Percentiles rank a stretch among this genome's conserved stretches.
Conservation (phyloP, 1,139 yeast species). For the Schwanniomyces etchellsii region DNA sequence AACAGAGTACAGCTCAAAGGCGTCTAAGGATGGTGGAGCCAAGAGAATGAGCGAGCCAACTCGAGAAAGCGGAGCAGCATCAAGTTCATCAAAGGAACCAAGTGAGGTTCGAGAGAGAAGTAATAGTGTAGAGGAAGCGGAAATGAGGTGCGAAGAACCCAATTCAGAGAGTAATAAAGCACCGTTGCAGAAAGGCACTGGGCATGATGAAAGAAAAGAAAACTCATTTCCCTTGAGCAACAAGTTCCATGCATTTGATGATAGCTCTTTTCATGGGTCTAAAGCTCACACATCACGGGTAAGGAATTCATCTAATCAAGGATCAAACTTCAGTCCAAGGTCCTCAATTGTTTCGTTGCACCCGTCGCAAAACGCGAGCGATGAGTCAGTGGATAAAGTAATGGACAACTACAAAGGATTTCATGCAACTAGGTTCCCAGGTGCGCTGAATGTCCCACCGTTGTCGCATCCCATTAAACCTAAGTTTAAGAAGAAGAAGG, state of each 20-base stretch:
- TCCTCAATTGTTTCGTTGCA: conserved; percentile 19
- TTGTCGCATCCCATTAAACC: conserved; percentile 48
- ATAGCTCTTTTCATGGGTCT: not conserved
- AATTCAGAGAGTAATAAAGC: too few species aligned
- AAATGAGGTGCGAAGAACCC: too few species aligned
- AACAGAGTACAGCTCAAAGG: too few species aligned
- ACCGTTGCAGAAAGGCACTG: too few species aligned
- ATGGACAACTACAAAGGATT: conserved; percentile 43
- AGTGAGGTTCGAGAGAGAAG: not conserved
- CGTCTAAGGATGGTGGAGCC: too few species aligned
- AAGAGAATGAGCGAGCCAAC: too few species aligned
- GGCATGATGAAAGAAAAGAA: too few species aligned
- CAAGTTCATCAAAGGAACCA: too few species aligned
- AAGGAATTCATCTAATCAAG: not conserved
- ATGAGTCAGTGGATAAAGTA: conserved; percentile 4
- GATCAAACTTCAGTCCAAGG: conserved; percentile 18
- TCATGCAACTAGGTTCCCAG: conserved; percentile 34
- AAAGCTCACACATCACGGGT: not conserved
- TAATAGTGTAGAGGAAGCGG: not conserved
- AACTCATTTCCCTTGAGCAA: conserved; percentile 5
- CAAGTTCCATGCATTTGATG: conserved; percentile 5
- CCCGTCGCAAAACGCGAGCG: not conserved
- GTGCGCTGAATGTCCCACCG: conserved; percentile 39
- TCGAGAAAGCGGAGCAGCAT: too few species aligned
- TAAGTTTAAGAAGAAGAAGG: conserved; percentile 38